These are phyloP conservation scores for Erysimum cheiranthoides DNA, from an alignment of 345 rosid species.

Conservation along the genomic window DNA sequence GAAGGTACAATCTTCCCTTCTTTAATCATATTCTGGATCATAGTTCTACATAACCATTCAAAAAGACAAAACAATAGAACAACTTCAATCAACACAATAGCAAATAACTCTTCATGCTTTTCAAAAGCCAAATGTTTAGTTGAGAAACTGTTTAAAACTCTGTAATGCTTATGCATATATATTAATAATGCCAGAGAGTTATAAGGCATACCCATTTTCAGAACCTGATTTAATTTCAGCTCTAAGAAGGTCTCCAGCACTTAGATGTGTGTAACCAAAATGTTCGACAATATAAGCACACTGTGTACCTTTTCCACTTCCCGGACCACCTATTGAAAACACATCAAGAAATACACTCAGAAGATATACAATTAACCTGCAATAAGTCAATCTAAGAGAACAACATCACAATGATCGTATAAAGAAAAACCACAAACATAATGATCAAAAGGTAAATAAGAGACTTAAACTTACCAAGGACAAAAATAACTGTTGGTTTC, in stretches of 20 bases:
- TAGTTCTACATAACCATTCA: slow-evolving; percentile 51
- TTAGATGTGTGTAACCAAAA: slow-evolving; percentile 81
- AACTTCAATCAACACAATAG: neutral
- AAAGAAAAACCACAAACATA: slow-evolving; percentile 5
- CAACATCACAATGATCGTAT: neutral
- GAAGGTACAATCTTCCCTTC: slow-evolving; percentile 76
- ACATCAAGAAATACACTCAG: slow-evolving; percentile 26
- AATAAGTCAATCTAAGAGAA: neutral
- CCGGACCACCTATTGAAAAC: slow-evolving; percentile 84
- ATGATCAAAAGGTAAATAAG: neutral
- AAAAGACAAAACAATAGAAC: slow-evolving; percentile 4
- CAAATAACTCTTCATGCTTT: slow-evolving; percentile 7
- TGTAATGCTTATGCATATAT: neutral
- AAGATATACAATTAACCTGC: neutral
- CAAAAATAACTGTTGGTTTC: slow-evolving; percentile 86
- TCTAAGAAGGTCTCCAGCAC: slow-evolving; percentile 90
- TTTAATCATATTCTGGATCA: slow-evolving; percentile 67
- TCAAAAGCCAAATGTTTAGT: neutral
- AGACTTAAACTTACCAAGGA: slow-evolving; percentile 66
- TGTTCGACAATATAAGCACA: slow-evolving; percentile 72
- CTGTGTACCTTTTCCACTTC: slow-evolving; percentile 92
- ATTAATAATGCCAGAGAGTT: neutral
- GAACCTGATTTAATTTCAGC: slow-evolving; percentile 84
- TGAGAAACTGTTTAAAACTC: neutral
- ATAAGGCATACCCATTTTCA: slow-evolving; percentile 69